phyloP scores from a whole-genome alignment of 2,329 filamentous ascomycete species.

The Pseudogymnoascus sp. region DNA sequence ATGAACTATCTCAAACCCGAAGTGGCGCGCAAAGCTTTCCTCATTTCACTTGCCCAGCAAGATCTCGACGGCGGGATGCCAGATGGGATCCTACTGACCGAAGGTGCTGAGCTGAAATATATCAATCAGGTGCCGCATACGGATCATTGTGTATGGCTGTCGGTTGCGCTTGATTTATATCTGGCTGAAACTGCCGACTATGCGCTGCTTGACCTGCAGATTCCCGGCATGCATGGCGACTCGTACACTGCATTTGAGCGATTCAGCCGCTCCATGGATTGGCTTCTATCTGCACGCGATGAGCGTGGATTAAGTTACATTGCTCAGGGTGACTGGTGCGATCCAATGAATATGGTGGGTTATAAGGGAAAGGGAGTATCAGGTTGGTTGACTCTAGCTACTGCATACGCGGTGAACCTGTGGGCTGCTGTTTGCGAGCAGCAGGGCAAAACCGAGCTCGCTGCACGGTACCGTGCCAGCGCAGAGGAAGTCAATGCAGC shows the following conservation, averaged over 20 bases:
- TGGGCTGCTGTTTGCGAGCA: slow-evolving; percentile 48
- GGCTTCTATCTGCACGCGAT: slow-evolving; percentile 45
- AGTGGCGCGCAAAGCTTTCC: slow-evolving; percentile 41
- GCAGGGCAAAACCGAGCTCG: slow-evolving; percentile 34
- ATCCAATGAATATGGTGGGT: slow-evolving; percentile 57
- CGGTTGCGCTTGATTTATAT: slow-evolving; percentile 47
- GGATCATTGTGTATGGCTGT: slow-evolving; percentile 53
- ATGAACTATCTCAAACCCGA: slow-evolving; percentile 50
- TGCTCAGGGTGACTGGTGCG: slow-evolving; percentile 54
- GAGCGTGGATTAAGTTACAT: slow-evolving; percentile 49
- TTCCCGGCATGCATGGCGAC: slow-evolving; percentile 38
- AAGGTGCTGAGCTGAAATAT: slow-evolving; percentile 51
- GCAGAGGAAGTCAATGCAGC: slow-evolving; percentile 42
- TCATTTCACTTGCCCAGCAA: slow-evolving; percentile 46
- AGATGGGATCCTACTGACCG: slow-evolving; percentile 46
- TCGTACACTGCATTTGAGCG: slow-evolving; percentile 46
- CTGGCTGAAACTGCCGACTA: slow-evolving; percentile 50
- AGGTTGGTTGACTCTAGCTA: slow-evolving; percentile 51
- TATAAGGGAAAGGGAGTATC: slow-evolving; percentile 51
- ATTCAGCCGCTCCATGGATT: slow-evolving; percentile 51
- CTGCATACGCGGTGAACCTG: slow-evolving; percentile 44
- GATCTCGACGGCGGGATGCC: slow-evolving; percentile 50
- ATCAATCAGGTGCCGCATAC: slow-evolving; percentile 56
- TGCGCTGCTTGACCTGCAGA: slow-evolving; percentile 37
- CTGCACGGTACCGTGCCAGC: slow-evolving; percentile 38